Conservation (phyloP, 2,329 filamentous ascomycete genomes). For the Ilyonectria sp. region DNA sequence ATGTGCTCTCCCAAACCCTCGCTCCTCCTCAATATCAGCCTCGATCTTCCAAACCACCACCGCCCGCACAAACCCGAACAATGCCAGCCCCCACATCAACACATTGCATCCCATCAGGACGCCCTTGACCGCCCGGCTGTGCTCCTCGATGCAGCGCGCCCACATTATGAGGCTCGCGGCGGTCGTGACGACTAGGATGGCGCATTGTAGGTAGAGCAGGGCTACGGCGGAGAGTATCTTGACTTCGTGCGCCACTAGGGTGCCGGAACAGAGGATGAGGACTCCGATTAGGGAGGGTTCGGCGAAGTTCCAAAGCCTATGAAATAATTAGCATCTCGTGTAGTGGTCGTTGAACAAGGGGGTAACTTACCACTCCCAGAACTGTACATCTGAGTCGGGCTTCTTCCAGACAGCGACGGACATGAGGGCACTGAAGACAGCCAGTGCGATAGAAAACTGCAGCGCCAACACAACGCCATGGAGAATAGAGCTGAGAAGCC, state of each 20-base stretch:
- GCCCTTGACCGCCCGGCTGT: constrained; percentile 43
- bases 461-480: constrained; percentile 48
- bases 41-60: constrained; percentile 49
- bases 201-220: constrained; percentile 48
- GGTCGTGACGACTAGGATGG: constrained; percentile 44
- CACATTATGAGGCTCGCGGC: constrained; percentile 39
- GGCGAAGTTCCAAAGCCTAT: constrained; percentile 48
- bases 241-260: constrained; percentile 47
- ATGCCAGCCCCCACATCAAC: constrained; percentile 47
- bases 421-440: constrained; percentile 46
- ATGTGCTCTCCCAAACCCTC: background rate
- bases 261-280: constrained; percentile 42
- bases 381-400: constrained; percentile 38
- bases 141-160: constrained; percentile 42
- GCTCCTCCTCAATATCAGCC: constrained; percentile 14
- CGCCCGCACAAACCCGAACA: constrained; percentile 49
- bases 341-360: fast-evolving
- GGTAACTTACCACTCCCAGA: constrained; percentile 46
- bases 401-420: constrained; percentile 48
- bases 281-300: constrained; percentile 38
- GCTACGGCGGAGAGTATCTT: constrained; percentile 45
- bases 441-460: constrained; percentile 46
- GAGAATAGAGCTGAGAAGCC: constrained; percentile 39
- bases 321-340: background rate
- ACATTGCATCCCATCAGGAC: constrained; percentile 47